These are phyloP conservation scores for Mikania micrantha DNA, from an alignment of 129 eudicot genomes.

Conservation along the genomic window DNA sequence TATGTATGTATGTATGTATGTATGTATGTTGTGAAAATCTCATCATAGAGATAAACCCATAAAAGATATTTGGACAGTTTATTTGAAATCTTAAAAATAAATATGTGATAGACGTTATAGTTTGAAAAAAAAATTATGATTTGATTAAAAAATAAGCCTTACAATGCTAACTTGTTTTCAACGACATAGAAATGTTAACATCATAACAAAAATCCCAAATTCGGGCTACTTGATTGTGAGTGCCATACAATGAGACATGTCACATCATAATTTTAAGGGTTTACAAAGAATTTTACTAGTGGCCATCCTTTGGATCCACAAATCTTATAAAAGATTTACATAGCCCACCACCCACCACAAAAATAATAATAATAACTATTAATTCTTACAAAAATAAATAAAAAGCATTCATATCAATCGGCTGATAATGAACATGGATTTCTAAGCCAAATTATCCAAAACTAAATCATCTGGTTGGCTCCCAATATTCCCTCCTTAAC, in stretches of 20 bases:
- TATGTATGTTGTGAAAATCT: no score
- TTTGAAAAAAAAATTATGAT: no score
- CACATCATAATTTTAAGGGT: constrained; percentile 6
- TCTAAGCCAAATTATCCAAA: constrained; percentile 17
- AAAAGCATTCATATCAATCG: not conserved
- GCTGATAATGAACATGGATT: constrained; percentile 11
- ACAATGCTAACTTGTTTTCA: no score
- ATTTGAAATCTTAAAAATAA: no score
- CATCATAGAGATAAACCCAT: no score
- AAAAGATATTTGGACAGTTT: no score
- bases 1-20: no score
- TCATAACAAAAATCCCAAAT: not conserved
- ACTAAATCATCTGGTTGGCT: constrained; percentile 19
- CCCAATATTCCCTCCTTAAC: constrained; percentile 5
- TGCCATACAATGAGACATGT: not conserved
- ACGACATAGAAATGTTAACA: not conserved
- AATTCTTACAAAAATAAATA: not conserved
- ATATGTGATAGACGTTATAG: no score
- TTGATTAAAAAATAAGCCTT: no score
- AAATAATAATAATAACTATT: not conserved
- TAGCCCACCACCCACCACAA: constrained; percentile 15
- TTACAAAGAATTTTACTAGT: not conserved
- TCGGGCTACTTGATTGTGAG: not conserved
- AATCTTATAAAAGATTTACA: constrained; percentile 14
- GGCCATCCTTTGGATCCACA: constrained; percentile 10